phyloP scores from a whole-genome alignment of 2,329 filamentous ascomycete genomes.

The Epichloe uncinata region DNA sequence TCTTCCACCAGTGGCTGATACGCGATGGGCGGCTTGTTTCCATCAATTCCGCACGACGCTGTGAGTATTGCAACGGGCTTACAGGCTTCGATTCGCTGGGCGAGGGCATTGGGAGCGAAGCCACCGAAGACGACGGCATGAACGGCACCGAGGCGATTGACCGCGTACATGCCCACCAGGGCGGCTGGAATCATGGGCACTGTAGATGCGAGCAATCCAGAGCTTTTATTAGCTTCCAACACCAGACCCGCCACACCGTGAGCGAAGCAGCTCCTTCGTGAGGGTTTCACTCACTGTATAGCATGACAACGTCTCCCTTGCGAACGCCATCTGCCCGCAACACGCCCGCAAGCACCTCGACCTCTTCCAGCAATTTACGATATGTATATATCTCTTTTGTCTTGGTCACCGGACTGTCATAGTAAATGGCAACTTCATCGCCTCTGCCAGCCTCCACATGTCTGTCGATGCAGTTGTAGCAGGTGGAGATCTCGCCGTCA shows the following conservation, averaged over 20 bases:
- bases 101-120: conserved; percentile 68
- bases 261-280: not conserved
- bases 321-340: conserved; percentile 69
- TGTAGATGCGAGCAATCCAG: conserved; percentile 17
- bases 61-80: conserved; percentile 67
- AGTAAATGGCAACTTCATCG: conserved; percentile 61
- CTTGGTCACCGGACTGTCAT: conserved; percentile 74
- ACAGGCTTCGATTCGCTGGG: conserved; percentile 78
- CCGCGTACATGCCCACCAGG: conserved; percentile 73
- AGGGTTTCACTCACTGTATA: conserved; percentile 56
- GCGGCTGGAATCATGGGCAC: conserved; percentile 94
- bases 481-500: conserved; percentile 77
- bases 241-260: conserved; percentile 3
- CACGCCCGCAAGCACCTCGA: conserved; percentile 70
- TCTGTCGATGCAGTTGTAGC: conserved; percentile 82
- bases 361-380: conserved; percentile 58
- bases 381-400: conserved; percentile 66
- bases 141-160: conserved; percentile 69
- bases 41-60: conserved; percentile 85
- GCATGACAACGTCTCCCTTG: conserved; percentile 74
- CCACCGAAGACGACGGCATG: conserved; percentile 91
- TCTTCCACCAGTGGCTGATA: conserved; percentile 68
- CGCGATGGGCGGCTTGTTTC: conserved; percentile 61
- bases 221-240: not conserved
- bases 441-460: conserved; percentile 76